Conservation (phyloP, 2,329 filamentous ascomycete genomes). For the Colletotrichum sp. region DNA sequence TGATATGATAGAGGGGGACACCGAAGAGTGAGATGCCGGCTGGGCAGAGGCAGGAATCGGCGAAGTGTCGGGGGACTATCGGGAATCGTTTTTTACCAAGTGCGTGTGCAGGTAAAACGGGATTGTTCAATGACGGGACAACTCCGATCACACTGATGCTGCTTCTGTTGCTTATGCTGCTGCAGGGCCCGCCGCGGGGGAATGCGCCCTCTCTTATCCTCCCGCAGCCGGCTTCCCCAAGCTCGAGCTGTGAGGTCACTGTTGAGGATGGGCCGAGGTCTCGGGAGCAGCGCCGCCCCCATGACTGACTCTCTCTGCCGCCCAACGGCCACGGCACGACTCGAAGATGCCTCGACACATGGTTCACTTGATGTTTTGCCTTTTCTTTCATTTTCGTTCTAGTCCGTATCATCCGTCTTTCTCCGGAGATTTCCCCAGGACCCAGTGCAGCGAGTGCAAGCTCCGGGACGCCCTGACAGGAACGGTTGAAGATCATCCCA, state of each 20-base stretch:
- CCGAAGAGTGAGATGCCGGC: background rate
- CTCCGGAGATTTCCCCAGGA: background rate
- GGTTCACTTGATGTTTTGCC: background rate
- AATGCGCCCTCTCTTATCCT: conserved; percentile 16
- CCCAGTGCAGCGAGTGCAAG: background rate
- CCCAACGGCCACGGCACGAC: background rate
- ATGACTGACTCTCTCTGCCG: conserved; percentile 20
- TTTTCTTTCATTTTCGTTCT: background rate
- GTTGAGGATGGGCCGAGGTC: conserved; percentile 14
- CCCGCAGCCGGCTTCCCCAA: background rate
- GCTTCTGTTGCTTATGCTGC: background rate
- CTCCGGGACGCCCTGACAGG: background rate
- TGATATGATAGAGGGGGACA: background rate
- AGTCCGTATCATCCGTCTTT: background rate
- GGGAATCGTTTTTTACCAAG: background rate
- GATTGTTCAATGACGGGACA: background rate
- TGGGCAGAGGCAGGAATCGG: background rate
- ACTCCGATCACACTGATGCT: background rate
- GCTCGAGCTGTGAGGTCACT: conserved; percentile 11
- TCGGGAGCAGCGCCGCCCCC: background rate
- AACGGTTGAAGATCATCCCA: background rate
- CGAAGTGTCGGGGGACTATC: conserved; percentile 10
- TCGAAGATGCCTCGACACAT: background rate
- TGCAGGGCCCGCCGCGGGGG: background rate
- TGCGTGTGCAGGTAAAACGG: background rate